Conservation (phyloP, 78 protist genomes). For the Polysphondylium violaceum region DNA sequence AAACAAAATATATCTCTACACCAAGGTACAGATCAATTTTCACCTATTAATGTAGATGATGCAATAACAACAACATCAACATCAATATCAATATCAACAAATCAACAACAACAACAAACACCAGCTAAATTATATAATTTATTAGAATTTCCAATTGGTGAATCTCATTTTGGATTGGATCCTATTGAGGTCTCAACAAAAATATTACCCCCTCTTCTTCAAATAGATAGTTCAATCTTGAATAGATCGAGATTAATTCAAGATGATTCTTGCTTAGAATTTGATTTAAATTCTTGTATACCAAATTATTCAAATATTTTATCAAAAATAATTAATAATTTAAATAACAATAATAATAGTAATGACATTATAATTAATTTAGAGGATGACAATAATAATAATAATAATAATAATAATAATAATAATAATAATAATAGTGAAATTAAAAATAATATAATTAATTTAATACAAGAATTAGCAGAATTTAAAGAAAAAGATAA, state of each 20-base stretch:
- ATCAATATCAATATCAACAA: neutral
- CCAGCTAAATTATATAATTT: neutral
- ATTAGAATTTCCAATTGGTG: slow-evolving; percentile 24
- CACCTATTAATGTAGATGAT: neutral
- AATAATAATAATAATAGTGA: neutral
- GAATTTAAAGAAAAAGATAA: neutral
- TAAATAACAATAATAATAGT: neutral
- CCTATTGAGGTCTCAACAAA: too few relatives aligned
- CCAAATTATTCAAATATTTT: neutral
- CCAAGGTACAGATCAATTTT: too few relatives aligned
- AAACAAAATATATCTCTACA: too few relatives aligned
- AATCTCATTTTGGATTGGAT: slow-evolving; percentile 18
- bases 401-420: neutral
- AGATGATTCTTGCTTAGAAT: too few relatives aligned
- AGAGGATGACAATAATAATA: neutral
- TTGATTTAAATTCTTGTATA: too few relatives aligned
- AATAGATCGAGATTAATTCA: too few relatives aligned
- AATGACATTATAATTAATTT: neutral
- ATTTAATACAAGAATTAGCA: neutral
- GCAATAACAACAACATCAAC: neutral
- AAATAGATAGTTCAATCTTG: too few relatives aligned
- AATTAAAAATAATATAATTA: neutral
- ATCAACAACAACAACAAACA: neutral
- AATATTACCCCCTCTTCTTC: too few relatives aligned
- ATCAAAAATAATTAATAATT: too few relatives aligned